phyloP scores from a whole-genome alignment of 108 stramenopile species.

The Seminavis robusta region DNA sequence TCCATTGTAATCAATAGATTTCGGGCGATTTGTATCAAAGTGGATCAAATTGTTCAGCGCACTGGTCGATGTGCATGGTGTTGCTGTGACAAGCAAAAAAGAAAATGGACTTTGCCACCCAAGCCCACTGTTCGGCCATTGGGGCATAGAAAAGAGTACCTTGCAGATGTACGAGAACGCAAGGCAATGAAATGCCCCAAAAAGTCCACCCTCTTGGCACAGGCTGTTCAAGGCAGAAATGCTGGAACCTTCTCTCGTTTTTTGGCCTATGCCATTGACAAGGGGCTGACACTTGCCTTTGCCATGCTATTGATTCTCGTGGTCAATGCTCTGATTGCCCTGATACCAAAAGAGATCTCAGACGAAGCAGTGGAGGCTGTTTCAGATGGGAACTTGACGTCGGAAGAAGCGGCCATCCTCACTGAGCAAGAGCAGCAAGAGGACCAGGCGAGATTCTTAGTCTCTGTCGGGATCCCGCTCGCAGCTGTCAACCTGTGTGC shows the following conservation, averaged over 20 bases:
- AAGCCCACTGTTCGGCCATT: too few species aligned
- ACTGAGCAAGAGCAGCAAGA: too few species aligned
- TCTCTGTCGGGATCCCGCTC: too few species aligned
- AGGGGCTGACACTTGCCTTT: not conserved
- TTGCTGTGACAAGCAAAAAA: not conserved
- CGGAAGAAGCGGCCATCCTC: too few species aligned
- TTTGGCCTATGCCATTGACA: not conserved
- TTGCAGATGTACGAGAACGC: not conserved
- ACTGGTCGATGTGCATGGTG: not conserved
- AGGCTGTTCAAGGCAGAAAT: conserved; percentile 1
- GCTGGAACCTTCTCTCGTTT: not conserved
- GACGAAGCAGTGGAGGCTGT: too few species aligned
- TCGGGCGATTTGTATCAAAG: not conserved
- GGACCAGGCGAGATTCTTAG: too few species aligned
- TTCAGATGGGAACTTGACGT: too few species aligned
- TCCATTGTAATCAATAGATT: not conserved
- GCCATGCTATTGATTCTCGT: not conserved
- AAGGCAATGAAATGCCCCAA: not conserved
- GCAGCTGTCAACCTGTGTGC: too few species aligned
- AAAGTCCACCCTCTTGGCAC: not conserved
- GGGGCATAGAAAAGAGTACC: too few species aligned
- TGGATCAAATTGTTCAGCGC: not conserved
- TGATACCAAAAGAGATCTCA: too few species aligned
- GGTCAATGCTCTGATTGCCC: not conserved
- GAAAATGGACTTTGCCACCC: not conserved